A percentile compares a stretch with the other conserved stretches of the same genome.
These are phyloP conservation scores for Termitomyces bulborhizus DNA, from an alignment of 768 basidiomycete genomes.

Conservation along the genomic window DNA sequence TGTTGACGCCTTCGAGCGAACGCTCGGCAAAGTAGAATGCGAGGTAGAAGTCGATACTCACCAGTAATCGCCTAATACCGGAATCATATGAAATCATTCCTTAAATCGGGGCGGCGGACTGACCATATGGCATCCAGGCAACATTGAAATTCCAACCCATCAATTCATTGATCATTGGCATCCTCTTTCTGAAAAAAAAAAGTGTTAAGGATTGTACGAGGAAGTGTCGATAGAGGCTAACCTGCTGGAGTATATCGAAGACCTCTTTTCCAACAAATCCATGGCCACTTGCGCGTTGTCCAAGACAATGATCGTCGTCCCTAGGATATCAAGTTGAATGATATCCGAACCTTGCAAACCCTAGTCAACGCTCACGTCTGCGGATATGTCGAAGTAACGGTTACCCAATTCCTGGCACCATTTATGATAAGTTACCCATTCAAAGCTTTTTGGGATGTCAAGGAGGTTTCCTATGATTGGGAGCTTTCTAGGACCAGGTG, in stretches of 20 bases:
- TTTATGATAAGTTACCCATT: not conserved
- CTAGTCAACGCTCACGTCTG: not conserved
- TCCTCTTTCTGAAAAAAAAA: not conserved
- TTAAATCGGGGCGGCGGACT: not conserved
- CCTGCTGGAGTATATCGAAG: constrained; percentile 15
- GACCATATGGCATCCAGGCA: constrained; percentile 12
- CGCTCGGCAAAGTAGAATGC: not conserved
- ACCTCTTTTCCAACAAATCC: constrained; percentile 21
- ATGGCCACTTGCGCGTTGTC: constrained; percentile 16
- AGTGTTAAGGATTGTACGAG: not conserved
- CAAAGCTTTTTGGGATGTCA: not conserved
- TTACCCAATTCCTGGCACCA: not conserved
- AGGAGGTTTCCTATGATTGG: constrained; percentile 1
- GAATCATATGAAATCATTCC: not conserved
- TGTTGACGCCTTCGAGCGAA: constrained; percentile 16
- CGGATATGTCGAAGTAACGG: not conserved
- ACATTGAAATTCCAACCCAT: constrained; percentile 17
- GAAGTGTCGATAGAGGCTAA: not conserved
- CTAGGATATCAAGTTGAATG: constrained; percentile 17
- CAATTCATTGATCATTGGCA: constrained; percentile 19
- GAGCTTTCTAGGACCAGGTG: not conserved
- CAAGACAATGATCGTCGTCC: constrained; percentile 18
- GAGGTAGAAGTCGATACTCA: not conserved
- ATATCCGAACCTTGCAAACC: constrained; percentile 15
- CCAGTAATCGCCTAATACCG: constrained; percentile 8